phyloP scores from a whole-genome alignment of 495 filamentous ascomycete genomes.

The Hypoxylon intermedium region DNA sequence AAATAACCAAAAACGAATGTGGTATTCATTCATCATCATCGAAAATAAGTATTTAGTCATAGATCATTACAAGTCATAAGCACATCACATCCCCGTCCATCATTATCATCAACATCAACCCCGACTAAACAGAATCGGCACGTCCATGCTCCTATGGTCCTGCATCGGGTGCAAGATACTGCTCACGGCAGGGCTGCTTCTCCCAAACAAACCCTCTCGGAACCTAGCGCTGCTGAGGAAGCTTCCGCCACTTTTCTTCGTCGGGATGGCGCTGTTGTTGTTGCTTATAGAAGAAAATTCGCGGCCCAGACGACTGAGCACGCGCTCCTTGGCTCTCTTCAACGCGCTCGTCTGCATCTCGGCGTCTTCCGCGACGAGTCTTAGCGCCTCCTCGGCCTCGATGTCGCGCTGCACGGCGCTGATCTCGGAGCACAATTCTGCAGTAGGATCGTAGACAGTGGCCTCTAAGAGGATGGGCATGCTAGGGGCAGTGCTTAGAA shows the following conservation, averaged over 20 bases:
- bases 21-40: slow-evolving; percentile 17
- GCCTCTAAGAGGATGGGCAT: slow-evolving; percentile 52
- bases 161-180: slow-evolving; percentile 9
- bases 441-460: slow-evolving; percentile 55
- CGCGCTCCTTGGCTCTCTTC: slow-evolving; percentile 52
- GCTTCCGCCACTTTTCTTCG: slow-evolving; percentile 36
- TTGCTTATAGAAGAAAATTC: slow-evolving; percentile 43
- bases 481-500: slow-evolving; percentile 52
- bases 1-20: slow-evolving; percentile 24
- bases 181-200: slow-evolving; percentile 41
- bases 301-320: slow-evolving; percentile 53
- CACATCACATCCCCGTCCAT: slow-evolving; percentile 7
- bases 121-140: slow-evolving; percentile 61
- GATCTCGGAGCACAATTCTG: slow-evolving; percentile 49
- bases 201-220: slow-evolving; percentile 53
- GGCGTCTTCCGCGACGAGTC: slow-evolving; percentile 49
- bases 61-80: slow-evolving; percentile 39
- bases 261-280: slow-evolving; percentile 5
- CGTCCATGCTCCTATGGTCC: slow-evolving; percentile 51
- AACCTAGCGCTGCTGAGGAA: slow-evolving; percentile 45
- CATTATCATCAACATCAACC: slow-evolving; percentile 13
- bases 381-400: slow-evolving; percentile 46
- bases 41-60: slow-evolving; percentile 15
- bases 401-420: slow-evolving; percentile 51
- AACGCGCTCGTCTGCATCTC: slow-evolving; percentile 52